Conservation (phyloP, 31 red algal genomes). For the Porphyra umbilicalis region DNA sequence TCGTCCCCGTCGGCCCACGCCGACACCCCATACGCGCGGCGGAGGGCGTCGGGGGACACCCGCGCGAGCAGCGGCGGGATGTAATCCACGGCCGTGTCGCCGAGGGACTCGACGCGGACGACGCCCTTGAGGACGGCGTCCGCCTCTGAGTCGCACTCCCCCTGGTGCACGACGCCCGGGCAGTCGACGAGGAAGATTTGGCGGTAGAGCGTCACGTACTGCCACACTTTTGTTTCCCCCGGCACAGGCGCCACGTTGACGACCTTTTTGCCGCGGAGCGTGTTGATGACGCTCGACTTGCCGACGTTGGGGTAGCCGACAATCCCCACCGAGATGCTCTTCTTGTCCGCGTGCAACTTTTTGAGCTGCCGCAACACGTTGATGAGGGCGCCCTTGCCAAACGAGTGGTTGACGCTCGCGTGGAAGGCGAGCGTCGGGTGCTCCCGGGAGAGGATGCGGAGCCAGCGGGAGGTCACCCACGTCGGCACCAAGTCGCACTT, state of each 20-base stretch:
- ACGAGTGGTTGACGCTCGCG: slow-evolving; percentile 74
- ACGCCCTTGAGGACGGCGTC: slow-evolving; percentile 88
- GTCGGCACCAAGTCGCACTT: slow-evolving; percentile 90
- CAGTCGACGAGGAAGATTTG: slow-evolving; percentile 94
- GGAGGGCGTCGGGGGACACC: slow-evolving; percentile 55
- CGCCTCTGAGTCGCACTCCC: slow-evolving; percentile 41
- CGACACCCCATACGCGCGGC: slow-evolving; percentile 52
- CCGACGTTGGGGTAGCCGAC: slow-evolving; percentile 98
- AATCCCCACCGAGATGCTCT: slow-evolving; percentile 89
- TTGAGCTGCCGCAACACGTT: slow-evolving; percentile 84
- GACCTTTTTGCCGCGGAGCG: slow-evolving; percentile 81
- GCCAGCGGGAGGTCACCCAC: slow-evolving; percentile 75
- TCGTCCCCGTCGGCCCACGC: slow-evolving; percentile 49
- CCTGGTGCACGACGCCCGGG: slow-evolving; percentile 91
- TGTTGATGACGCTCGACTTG: slow-evolving; percentile 92
- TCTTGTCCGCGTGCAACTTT: slow-evolving; percentile 71
- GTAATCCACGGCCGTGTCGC: slow-evolving; percentile 63
- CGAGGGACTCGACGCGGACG: slow-evolving; percentile 73
- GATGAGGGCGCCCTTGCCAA: slow-evolving; percentile 91
- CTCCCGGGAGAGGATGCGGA: slow-evolving; percentile 50
- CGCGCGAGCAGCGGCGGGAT: slow-evolving; percentile 66
- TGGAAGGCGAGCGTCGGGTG: slow-evolving; percentile 90
- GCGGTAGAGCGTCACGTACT: slow-evolving; percentile 90
- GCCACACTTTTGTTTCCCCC: slow-evolving; percentile 98
- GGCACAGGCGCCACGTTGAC: slow-evolving; percentile 89